Conservation (phyloP, 1,139 yeast genomes). For the Saccharomyces hybrid region DNA sequence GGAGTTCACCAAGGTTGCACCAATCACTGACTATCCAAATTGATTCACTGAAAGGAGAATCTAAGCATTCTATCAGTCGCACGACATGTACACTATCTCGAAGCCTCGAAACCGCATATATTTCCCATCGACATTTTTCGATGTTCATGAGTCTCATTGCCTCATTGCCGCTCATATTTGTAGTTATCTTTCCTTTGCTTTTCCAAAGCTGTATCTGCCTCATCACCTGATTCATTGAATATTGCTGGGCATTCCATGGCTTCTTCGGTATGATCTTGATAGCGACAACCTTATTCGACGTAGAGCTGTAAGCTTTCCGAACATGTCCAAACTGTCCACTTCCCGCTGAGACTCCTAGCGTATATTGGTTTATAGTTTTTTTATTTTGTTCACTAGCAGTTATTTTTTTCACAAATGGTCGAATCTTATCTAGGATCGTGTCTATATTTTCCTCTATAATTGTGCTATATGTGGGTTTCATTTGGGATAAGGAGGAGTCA, state of each 20-base stretch:
- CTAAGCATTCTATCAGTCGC: constrained; percentile 22
- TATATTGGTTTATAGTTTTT: constrained; percentile 17
- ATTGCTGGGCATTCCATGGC: constrained; percentile 21
- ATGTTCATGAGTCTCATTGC: constrained; percentile 26
- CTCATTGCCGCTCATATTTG: constrained; percentile 17
- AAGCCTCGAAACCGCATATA: constrained; percentile 18
- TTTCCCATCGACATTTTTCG: constrained; percentile 29
- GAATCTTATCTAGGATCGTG: constrained; percentile 5
- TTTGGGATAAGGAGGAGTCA: constrained; percentile 4
- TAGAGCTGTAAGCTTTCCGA: constrained; percentile 22
- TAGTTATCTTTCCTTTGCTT: constrained; percentile 10
- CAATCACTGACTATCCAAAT: constrained; percentile 29
- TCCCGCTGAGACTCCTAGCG: constrained; percentile 30
- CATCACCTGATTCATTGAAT: constrained; percentile 30
- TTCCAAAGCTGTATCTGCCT: constrained; percentile 25
- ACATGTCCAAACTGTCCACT: constrained; percentile 42
- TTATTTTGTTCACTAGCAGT: constrained; percentile 1
- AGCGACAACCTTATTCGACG: constrained; percentile 16
- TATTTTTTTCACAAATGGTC: constrained; percentile 9
- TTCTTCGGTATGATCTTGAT: constrained; percentile 26
- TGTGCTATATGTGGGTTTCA: constrained; percentile 10
- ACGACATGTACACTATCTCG: constrained; percentile 15
- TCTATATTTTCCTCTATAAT: constrained; percentile 10
- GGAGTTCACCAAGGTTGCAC: constrained; percentile 29
- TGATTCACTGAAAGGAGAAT: constrained; percentile 21